Base-by-base conservation (phyloP, 2,329 filamentous ascomycete genomes). In the Mariannaea elegans region DNA sequence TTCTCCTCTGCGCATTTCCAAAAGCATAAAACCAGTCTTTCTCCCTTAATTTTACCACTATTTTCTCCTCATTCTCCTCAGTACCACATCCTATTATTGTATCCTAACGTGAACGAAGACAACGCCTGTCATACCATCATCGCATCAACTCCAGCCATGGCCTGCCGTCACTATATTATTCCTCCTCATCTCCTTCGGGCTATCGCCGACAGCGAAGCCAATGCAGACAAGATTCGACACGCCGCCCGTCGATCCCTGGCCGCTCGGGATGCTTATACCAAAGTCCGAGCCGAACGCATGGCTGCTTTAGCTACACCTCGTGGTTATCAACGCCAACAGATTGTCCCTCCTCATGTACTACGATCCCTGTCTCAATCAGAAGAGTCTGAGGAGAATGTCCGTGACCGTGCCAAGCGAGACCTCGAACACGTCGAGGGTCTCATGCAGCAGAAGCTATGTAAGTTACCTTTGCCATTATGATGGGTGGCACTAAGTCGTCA, bases 111-210 rank as follows among this genome's bases (percentile, higher is more conserved):
- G 9, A 27, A 9, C 9, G 9, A 9, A 27, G 24, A 36, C 42
- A 14, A 29, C 45, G 31, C 19, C 12, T 47, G 16, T 34, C 21
- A 21, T 14, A 27, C 24, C 24, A 8, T 23, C 19, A 51, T 18
- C 13, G 9, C 16, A 14, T 13, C 7, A 31, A 24, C 31, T 34
- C 19, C 19, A 53, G 60, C 3, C 46, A 66, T 66, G 64, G 53
- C 64, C 36, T 61, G 62, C 50, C 69, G 66, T 56, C 81, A 78
- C 69, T 77, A 72, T 59, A 76, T 81, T 56, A 76, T 83, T 4
- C 81, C 81, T 18, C 81, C 81, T 18, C 78, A 83, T 56, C 73
- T 83, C 10, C 75, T 83, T 19, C 72, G 68, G 29, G 75, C 74
- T 53, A 81, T 83, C 50, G 77, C 78, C 31, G 72, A 79, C 46